Base-by-base conservation (phyloP, 225 moss, liverwort and hornwort species). In the Sphagnum contortum region DNA sequence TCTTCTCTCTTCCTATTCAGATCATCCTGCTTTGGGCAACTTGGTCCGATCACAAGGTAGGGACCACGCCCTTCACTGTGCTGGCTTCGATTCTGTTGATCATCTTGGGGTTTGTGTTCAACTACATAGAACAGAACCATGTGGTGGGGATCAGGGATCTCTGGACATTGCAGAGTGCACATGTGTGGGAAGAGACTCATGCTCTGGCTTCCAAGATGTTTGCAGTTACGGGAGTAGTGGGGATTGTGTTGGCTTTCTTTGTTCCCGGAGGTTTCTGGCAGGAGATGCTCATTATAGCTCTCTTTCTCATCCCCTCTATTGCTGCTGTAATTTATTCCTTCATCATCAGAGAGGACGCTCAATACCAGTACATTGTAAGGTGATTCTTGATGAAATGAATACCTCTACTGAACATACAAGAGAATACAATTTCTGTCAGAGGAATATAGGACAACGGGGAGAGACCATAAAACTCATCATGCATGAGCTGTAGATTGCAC, bases 141-240 rank as follows among this genome's bases (percentile, higher is more conserved):
- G 91, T 88, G 50, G 88, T 88, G 12, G 91, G 91, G 29, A 88
- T 91, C 47, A 81, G 91, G n/a, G 80, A 81, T 47, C 52, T 83
- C 50, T 91, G 91, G 91, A 91, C 88, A 12, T 86, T 91, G 48
- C 72, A 78, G 60, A 88, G 81, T 65, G 66, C 74, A 10, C 68
- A 79, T 44, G 91, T 88, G 11, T 87, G 91, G 91, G 73, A 82
- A 56, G 79, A 83, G 67, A 91, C 88, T 2, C 91, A 91, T 61
- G 66, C 69, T 50, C 76, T 78, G 4, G 91, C 91, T 9, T 83
- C 68, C 48, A 70, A 65, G 69, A 62, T 77, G 50, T 88, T 89
- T 53, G 74, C 57, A 1, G 62, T 66, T n/a, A 47, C 71, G 4
- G 91, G 81, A 44, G 50, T 75, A 44, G 71, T 44, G n/a, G 83